Evolutionary conservation across 805 yeast species (phyloP).

Genomic region (Kodamaea restingae): DNA sequence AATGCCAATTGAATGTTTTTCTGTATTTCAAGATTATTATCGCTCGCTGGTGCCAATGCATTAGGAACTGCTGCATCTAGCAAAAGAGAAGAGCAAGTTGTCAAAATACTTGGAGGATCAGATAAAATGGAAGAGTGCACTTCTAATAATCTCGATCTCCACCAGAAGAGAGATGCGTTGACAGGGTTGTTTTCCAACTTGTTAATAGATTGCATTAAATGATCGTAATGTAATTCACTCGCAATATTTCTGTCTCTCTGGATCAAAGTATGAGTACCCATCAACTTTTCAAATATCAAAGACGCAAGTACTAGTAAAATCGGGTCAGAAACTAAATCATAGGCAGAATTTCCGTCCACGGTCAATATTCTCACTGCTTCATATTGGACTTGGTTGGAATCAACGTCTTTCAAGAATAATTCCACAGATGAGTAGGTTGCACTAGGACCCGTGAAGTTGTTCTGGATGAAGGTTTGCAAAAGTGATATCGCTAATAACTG

Average conservation of each 20-base stretch:
- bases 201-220: constrained; percentile 7
- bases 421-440: constrained; percentile 35
- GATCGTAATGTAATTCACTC: constrained; percentile 24
- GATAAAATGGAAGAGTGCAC: constrained; percentile 60
- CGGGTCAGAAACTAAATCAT: constrained; percentile 45
- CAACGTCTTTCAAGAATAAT: constrained; percentile 25
- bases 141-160: constrained; percentile 69
- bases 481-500: constrained; percentile 53
- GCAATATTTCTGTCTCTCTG: constrained; percentile 19
- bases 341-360: constrained; percentile 68
- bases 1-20: constrained; percentile 43
- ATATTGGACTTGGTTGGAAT: constrained; percentile 15
- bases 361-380: constrained; percentile 41
- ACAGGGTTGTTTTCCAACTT: constrained; percentile 24
- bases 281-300: constrained; percentile 35
- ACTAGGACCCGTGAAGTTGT: constrained; percentile 82
- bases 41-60: constrained; percentile 26
- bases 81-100: constrained; percentile 39
- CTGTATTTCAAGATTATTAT: constrained; percentile 25
- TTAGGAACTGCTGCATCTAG: constrained; percentile 31
- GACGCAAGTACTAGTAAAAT: constrained; percentile 28
- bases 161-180: constrained; percentile 58
- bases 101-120: constrained; percentile 53
- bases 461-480: constrained; percentile 66
- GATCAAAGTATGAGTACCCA: constrained; percentile 44